Evolutionary conservation across 148 eudicot genomes (phyloP).

Genomic region (Camellia granthamiana): DNA sequence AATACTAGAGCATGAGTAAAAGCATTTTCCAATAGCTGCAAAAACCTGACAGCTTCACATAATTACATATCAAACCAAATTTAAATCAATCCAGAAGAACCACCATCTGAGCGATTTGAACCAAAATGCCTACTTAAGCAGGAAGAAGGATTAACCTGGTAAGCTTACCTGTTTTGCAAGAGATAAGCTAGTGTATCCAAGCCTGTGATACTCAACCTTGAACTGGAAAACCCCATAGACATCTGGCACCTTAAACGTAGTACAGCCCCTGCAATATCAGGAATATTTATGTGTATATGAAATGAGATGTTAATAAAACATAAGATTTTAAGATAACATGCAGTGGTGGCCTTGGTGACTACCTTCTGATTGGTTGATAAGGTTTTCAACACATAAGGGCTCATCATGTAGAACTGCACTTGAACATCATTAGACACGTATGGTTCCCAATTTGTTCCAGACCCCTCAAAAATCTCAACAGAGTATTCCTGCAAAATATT

Average conservation of each 20-base stretch:
- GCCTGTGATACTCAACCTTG: conserved; percentile 83
- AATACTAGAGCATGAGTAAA: neutral
- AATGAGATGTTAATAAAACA: neutral
- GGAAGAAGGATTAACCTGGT: neutral
- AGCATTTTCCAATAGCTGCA: neutral
- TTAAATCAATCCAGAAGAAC: neutral
- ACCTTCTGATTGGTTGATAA: conserved; percentile 41
- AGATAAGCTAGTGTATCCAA: conserved; percentile 83
- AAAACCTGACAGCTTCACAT: neutral
- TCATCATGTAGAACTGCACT: conserved; percentile 80
- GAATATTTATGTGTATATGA: neutral
- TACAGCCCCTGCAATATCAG: conserved; percentile 60
- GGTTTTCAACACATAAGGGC: conserved; percentile 83
- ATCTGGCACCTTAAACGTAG: conserved; percentile 82
- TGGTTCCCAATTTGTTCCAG: conserved; percentile 83
- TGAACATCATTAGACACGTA: conserved; percentile 59
- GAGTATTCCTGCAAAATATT: conserved; percentile 57
- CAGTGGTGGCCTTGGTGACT: neutral
- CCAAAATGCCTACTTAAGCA: neutral
- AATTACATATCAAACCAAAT: neutral
- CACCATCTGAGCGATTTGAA: neutral
- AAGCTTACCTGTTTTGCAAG: conserved; percentile 72
- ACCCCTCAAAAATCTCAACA: conserved; percentile 78
- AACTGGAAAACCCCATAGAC: conserved; percentile 95
- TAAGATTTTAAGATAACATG: neutral